phyloP scores from a whole-genome alignment of 306 rosid species.

The Phaseolus lunatus region DNA sequence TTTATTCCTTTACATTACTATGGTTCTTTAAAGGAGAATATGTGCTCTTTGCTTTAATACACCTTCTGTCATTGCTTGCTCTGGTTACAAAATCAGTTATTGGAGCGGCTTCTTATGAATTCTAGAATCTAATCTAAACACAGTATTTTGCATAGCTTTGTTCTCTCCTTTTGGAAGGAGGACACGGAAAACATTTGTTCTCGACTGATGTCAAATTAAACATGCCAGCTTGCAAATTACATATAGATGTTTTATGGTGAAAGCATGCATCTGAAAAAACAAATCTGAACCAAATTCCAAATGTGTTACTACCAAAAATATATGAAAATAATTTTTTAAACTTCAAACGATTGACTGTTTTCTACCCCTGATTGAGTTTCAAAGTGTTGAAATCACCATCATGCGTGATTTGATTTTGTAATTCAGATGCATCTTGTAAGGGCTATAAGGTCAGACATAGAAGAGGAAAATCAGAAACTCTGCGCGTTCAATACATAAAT shows the following conservation, averaged over 20 bases:
- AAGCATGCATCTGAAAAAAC: slow-evolving; percentile 15
- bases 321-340: slow-evolving; percentile 1
- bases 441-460: slow-evolving; percentile 58
- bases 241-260: slow-evolving; percentile 14
- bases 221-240: not conserved
- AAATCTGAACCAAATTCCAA: slow-evolving; percentile 6
- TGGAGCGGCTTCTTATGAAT: not conserved
- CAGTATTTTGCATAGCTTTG: slow-evolving; percentile 20
- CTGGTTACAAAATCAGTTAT: slow-evolving; percentile 14
- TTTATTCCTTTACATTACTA: slow-evolving; percentile 39
- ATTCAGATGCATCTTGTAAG: slow-evolving; percentile 62
- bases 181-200: slow-evolving; percentile 18
- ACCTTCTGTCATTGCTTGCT: slow-evolving; percentile 32
- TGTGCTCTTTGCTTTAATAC: slow-evolving; percentile 30
- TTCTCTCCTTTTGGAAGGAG: slow-evolving; percentile 12
- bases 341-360: slow-evolving; percentile 35
- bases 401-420: slow-evolving; percentile 38
- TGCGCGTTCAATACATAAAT: slow-evolving; percentile 87
- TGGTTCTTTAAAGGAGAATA: slow-evolving; percentile 36
- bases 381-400: not conserved
- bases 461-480: slow-evolving; percentile 94
- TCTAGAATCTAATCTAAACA: slow-evolving; percentile 20
- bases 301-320: not conserved
- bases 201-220: slow-evolving; percentile 19
- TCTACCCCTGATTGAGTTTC: slow-evolving; percentile 28